Base-by-base conservation (phyloP, 345 rosid genomes). In the Atalantia buxifolia region DNA sequence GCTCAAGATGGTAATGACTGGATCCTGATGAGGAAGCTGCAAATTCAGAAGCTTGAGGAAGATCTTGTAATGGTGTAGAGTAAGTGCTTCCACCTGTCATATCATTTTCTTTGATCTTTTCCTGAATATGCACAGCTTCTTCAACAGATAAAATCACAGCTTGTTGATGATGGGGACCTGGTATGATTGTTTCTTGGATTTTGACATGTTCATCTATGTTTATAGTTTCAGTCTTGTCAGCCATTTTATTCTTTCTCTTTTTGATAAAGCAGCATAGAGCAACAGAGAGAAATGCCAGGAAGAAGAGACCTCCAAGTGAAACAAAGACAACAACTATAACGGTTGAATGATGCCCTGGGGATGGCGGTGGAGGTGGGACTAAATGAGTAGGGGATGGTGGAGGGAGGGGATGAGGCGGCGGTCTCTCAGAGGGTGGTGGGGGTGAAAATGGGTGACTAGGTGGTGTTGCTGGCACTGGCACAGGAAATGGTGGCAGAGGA, bases 231-330 rank as follows among this genome's bases (percentile, higher is more conserved):
- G 87, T 69, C 81, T 87, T 78, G 12, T 77, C 71, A 63, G 78
- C 80, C 40, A 28, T 68, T 74, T 42, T 81, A 81, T 86, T 89
- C 85, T 77, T 87, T 80, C 74, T 86, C 86, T 87, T 91, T 77
- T 84, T 83, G 40, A 84, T 78, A 86, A 87, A 83, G 82, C 87
- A 87, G 79, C 86, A 84, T 62, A 89, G 86, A 63, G 90, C 90
- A 76, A 87, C 90, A 57, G 94, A 83, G 65, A 88, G 86, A 85
- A 88, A 88, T 38, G 92, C 91, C 55, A 91, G 87, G 69, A 89
- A 82, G 76, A 89, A 87, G 18, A 89, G 82, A 30, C 93, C 84
- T 40, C 95, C 93, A 6, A 89, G 87, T 60, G 93, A 89, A 50
- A 88, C 88, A 74, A 91, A 86, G 67, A 88, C 83, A 45, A 91